Percentiles rank a stretch among this genome's conserved stretches.
phyloP scores from a whole-genome alignment of 2,329 filamentous ascomycete genomes.

The Ophiostoma piceae region DNA sequence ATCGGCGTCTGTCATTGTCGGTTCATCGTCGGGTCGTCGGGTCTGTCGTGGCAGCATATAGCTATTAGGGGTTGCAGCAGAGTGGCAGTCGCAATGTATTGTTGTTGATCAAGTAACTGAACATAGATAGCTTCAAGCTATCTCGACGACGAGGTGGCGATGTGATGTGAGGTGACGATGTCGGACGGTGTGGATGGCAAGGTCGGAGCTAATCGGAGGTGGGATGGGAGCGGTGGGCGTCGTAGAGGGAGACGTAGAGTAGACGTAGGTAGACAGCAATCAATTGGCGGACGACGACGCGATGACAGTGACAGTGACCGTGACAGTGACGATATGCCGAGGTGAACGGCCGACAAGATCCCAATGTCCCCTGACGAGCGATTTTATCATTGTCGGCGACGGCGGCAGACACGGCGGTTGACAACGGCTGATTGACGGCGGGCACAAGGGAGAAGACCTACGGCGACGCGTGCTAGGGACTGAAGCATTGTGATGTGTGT shows the following conservation, averaged over 20 bases:
- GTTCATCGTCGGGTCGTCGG: too few relatives aligned
- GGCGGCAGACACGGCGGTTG: not conserved
- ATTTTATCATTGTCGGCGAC: not conserved
- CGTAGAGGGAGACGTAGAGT: too few relatives aligned
- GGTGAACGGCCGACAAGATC: too few relatives aligned
- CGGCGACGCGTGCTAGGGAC: conserved; percentile 52
- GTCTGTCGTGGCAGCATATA: too few relatives aligned
- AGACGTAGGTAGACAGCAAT: not conserved
- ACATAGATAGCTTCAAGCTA: not conserved
- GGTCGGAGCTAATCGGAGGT: conserved; percentile 6
- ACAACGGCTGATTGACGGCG: not conserved
- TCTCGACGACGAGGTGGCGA: not conserved
- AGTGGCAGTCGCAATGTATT: not conserved
- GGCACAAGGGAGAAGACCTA: conserved; percentile 37
- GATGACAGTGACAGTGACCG: not conserved
- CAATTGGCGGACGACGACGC: not conserved
- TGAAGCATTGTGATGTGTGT: conserved; percentile 22
- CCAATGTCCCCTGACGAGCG: not conserved
- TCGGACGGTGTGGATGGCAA: not conserved
- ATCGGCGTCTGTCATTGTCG: too few relatives aligned
- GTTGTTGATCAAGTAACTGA: not conserved
- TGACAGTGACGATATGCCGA: too few relatives aligned
- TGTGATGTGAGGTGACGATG: not conserved
- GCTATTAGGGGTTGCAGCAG: too few relatives aligned
- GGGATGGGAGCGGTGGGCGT: not conserved